These are phyloP conservation scores for Acmispon strigosus DNA, from an alignment of 306 rosid genomes.

Conservation along the genomic window DNA sequence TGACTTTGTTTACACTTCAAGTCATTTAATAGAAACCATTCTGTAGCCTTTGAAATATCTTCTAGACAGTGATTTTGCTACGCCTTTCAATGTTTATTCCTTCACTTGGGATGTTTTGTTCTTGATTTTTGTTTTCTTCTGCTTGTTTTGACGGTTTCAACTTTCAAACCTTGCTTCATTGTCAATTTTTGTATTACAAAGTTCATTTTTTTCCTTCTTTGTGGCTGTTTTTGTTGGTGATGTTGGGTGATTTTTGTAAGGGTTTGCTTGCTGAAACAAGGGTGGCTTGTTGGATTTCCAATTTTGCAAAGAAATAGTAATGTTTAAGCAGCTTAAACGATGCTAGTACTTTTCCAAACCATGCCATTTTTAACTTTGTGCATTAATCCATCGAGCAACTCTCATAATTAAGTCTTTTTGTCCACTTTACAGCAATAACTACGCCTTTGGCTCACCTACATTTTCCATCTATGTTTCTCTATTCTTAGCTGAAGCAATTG, in stretches of 20 bases:
- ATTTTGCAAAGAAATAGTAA: slow-evolving; percentile 46
- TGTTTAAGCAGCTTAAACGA: slow-evolving; percentile 43
- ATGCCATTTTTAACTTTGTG: slow-evolving; percentile 29
- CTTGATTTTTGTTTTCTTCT: slow-evolving; percentile 31
- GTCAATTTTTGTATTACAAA: too few species aligned
- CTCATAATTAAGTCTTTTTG: slow-evolving; percentile 24
- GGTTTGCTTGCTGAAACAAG: slow-evolving; percentile 31
- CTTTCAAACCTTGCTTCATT: slow-evolving; percentile 31
- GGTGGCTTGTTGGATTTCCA: slow-evolving; percentile 27
- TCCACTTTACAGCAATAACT: slow-evolving; percentile 21
- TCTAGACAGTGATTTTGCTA: slow-evolving; percentile 20
- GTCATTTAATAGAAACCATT: slow-evolving; percentile 10
- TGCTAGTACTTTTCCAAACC: slow-evolving; percentile 2
- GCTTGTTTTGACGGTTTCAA: slow-evolving; percentile 4
- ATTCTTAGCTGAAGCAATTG: slow-evolving; percentile 35
- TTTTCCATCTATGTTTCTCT: slow-evolving; percentile 30
- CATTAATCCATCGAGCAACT: slow-evolving; percentile 27
- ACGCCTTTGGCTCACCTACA: slow-evolving; percentile 44
- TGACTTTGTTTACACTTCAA: slow-evolving; percentile 15
- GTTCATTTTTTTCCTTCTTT: slow-evolving; percentile 5
- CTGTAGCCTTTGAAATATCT: neutral
- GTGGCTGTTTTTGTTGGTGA: slow-evolving; percentile 41
- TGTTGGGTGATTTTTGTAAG: slow-evolving; percentile 28
- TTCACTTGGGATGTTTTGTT: slow-evolving; percentile 19
- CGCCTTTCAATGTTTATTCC: slow-evolving; percentile 33